phyloP scores from a whole-genome alignment of 1,139 yeast species.

The Geotrichum bryndzae region DNA sequence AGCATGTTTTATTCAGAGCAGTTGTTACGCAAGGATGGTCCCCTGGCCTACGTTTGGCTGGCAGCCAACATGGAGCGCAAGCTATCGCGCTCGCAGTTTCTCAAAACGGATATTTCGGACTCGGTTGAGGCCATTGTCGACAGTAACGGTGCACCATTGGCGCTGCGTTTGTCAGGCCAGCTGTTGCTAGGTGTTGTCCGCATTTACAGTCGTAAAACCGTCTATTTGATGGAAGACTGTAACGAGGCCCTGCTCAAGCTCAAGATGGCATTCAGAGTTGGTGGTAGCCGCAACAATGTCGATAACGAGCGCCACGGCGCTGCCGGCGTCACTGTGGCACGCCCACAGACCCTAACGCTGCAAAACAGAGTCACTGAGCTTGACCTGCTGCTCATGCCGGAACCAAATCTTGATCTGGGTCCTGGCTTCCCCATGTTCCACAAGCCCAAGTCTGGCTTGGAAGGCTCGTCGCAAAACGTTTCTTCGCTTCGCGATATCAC shows the following conservation, averaged over 20 bases:
- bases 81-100: slow-evolving; percentile 67
- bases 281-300: slow-evolving; percentile 21
- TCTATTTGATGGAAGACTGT: slow-evolving; percentile 78
- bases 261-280: slow-evolving; percentile 62
- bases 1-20: slow-evolving; percentile 42
- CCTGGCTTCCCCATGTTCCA: slow-evolving; percentile 15
- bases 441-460: neutral
- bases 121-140: slow-evolving; percentile 54
- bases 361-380: slow-evolving; percentile 75
- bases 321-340: slow-evolving; percentile 38
- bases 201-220: slow-evolving; percentile 82
- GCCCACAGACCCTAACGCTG: slow-evolving; percentile 53
- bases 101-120: slow-evolving; percentile 63
- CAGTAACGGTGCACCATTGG: slow-evolving; percentile 45
- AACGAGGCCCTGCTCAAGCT: slow-evolving; percentile 68
- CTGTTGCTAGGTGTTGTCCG: slow-evolving; percentile 81
- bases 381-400: slow-evolving; percentile 48
- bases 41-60: slow-evolving; percentile 86
- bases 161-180: slow-evolving; percentile 83
- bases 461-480: slow-evolving; percentile 14
- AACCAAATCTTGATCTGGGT: slow-evolving; percentile 19
- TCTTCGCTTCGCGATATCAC: slow-evolving; percentile 25
- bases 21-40: slow-evolving; percentile 62
- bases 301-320: slow-evolving; percentile 45
- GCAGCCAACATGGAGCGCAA: slow-evolving; percentile 86